Evolutionary conservation across 2,329 filamentous ascomycete genomes (phyloP), one percentile per base, ranked within the genome.

Genomic region (Nemania diffusa): DNA sequence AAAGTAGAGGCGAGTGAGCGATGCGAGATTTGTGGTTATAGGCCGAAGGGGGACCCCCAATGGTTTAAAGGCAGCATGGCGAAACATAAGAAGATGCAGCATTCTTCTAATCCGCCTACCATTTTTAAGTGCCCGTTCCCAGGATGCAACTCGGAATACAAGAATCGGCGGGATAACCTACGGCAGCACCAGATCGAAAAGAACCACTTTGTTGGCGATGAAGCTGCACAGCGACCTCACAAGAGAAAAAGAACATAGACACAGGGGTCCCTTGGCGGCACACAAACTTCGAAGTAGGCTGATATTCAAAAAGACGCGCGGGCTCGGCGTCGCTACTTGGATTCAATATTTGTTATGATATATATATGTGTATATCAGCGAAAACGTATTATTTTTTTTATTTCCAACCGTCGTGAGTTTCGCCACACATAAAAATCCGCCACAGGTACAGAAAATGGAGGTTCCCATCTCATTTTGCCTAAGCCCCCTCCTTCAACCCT

Each of bases 61-160:
- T 88, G 86, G 86, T 88, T 87, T 73, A 83, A 82, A 51, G 85
- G 85, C 5, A 87, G 84, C 73, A 86, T 88, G 85, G 82, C 84
- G 56, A 88, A 87, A 75, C 86, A 88, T 74, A 86, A 81, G 78
- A 86, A 84, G 74, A 78, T 84, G 65, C 83, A 86, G 75, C 86
- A 88, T 75, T 82, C 83, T 57, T 77, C 77, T 13, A 80, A 78
- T 2, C 84, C 83, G 40, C 83, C 84, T 7, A 79, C 80, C 67
- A 85, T 87, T 51, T 88, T 84, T 75, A 80, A 80, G 66, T 88
- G 86, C 68, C 81, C 82, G 2, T 88, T 75, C 56, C 85, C 85
- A 2, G 84, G 84, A 2, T 88, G 86, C 72, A 82, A 78, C 24
- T 87, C 84, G 72, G 81, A 84, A 71, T 88, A 85, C 73, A 85